Base-by-base conservation (phyloP, 768 basidiomycete species). In the Plicaturopsis crispa region DNA sequence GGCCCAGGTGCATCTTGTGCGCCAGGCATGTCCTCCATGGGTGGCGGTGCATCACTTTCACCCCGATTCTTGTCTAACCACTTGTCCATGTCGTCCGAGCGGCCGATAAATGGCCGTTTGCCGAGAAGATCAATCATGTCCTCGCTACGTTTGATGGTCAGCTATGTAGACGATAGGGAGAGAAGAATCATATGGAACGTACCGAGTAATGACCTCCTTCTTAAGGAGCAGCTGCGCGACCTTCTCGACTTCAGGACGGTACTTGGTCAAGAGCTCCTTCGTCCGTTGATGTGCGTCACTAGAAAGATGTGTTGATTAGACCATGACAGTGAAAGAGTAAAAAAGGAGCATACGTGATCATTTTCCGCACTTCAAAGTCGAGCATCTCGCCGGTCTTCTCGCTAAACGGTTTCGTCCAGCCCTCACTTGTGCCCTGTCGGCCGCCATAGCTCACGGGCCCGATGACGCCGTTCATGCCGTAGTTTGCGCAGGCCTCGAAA, bases 381-480 rank as follows among this genome's bases (percentile, higher is more conserved):
- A 98, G 67, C 72, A 92, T 84, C 65, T 98, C 87, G 1, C 85
- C 89, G 1, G 96, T 98, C 61, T 86, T 88, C 71, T 99, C 96
- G 50, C 88, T 91, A 70, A 98, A 99, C 4, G 94, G 96, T 58
- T 99, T 99, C 37, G 88, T 88, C 84, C 91, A 94, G 37, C 75
- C 68, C 55, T 94, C 91, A 31, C 81, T 81, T 32, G 86, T 72
- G 19, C 80, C 84, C 47, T 88, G 77, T 33, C 80, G 72, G n/a
- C 87, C 86, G 36, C 92, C 91, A 53, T 98, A 99, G 50, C 89
- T 93, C 45, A 99, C 88, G 2, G 96, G 96, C 1, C 96, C 96
- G 45, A 99, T 89, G 38, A 79, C 75, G 35, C 78, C 70, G 63
- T 92, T 94, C 94, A 99, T 97, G 43, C 96, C 96, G 62, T 96